Percentiles rank a stretch among this genome's conserved stretches.
Conservation (phyloP, 2,329 filamentous ascomycete genomes). For the Dactylellina cionopaga region DNA sequence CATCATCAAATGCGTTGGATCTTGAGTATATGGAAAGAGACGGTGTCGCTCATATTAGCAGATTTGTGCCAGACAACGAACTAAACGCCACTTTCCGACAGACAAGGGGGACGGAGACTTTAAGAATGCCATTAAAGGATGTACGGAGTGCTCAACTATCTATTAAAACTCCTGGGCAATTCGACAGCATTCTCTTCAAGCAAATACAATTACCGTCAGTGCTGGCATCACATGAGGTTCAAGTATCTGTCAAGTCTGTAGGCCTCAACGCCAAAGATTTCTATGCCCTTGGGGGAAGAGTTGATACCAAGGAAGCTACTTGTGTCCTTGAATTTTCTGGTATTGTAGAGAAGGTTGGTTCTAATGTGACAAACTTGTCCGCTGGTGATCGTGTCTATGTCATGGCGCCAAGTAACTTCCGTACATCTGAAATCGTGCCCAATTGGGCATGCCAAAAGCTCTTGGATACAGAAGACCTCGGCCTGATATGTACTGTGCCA, state of each 20-base stretch:
- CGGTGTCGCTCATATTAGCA: conserved; percentile 58
- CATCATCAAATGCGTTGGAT: conserved; percentile 48
- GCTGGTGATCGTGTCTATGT: conserved; percentile 58
- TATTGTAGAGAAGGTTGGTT: conserved; percentile 55
- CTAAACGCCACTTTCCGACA: conserved; percentile 54
- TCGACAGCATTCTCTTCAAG: conserved; percentile 56
- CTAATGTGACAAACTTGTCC: conserved; percentile 45
- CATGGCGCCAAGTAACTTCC: conserved; percentile 37
- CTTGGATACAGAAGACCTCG: conserved; percentile 56
- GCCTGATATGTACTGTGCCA: not conserved
- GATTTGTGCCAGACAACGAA: conserved; percentile 55
- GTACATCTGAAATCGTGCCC: conserved; percentile 57
- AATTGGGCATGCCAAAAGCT: conserved; percentile 62
- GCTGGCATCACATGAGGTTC: conserved; percentile 55
- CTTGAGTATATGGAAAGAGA: conserved; percentile 58
- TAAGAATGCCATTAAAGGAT: conserved; percentile 34
- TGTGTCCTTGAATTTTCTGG: conserved; percentile 57
- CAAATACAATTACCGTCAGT: conserved; percentile 51
- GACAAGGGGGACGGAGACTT: conserved; percentile 30
- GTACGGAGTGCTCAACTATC: conserved; percentile 27
- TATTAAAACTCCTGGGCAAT: conserved; percentile 57
- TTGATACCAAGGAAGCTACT: conserved; percentile 56
- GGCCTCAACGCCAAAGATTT: conserved; percentile 57
- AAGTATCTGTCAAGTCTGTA: conserved; percentile 58
- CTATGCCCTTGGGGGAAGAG: conserved; percentile 56